phyloP scores from a whole-genome alignment of 139 green algal species.

The Chlamydomonas schloesseri region DNA sequence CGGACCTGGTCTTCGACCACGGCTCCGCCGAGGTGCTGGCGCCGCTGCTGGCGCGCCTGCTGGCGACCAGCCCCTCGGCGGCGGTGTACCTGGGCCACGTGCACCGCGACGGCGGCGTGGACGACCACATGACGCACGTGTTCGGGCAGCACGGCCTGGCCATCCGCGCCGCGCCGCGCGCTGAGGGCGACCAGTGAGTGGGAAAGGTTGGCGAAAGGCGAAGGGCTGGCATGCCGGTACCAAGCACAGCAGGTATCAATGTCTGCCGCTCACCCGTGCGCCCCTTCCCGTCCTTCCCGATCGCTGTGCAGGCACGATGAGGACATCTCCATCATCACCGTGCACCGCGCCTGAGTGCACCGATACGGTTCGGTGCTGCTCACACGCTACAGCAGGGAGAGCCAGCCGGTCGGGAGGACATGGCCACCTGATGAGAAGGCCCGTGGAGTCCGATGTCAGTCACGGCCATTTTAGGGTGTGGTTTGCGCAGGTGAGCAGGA shows the following conservation, averaged over 20 bases:
- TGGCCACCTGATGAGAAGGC: no score
- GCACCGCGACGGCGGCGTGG: conserved; percentile 8
- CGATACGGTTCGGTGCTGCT: no score
- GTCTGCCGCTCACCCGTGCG: no score
- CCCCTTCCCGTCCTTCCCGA: no score
- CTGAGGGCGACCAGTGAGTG: neutral
- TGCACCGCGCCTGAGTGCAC: neutral
- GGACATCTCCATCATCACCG: conserved; percentile 36
- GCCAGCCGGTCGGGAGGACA: no score
- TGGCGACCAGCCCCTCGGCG: conserved; percentile 10
- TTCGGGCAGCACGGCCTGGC: conserved; percentile 4
- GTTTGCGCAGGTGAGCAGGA: no score
- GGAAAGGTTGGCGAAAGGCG: no score
- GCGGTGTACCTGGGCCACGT: conserved; percentile 11
- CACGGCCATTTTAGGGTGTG: no score
- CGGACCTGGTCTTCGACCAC: conserved; percentile 36
- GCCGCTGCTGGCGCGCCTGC: conserved; percentile 25
- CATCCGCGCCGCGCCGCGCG: conserved; percentile 1
- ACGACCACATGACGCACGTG: conserved; percentile 28
- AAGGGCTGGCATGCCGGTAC: no score
- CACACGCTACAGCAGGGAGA: no score
- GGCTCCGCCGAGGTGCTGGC: neutral
- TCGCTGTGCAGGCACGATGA: neutral
- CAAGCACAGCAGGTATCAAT: no score
- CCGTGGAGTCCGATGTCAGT: no score